Conservation (phyloP, 2,329 filamentous ascomycete genomes). For the Dactylonectria macrodidyma region DNA sequence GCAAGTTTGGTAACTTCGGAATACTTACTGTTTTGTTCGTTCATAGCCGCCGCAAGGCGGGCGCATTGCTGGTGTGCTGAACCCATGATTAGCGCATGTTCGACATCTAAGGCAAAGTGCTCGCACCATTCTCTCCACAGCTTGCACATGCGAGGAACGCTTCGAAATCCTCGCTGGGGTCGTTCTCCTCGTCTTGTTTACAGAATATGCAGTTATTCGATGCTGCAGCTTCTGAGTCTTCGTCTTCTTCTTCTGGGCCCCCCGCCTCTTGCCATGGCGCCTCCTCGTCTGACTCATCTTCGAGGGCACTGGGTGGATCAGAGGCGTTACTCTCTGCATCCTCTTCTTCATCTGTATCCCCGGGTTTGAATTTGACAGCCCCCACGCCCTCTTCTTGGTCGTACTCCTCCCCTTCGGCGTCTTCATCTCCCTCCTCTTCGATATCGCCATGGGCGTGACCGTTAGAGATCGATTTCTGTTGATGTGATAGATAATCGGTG, state of each 20-base stretch:
- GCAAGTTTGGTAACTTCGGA: background rate
- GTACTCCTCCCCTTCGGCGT: slow-evolving; percentile 50
- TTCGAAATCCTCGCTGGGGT: slow-evolving; percentile 86
- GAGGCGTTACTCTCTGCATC: slow-evolving; percentile 58
- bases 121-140: slow-evolving; percentile 88
- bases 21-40: slow-evolving; percentile 51
- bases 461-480: slow-evolving; percentile 40
- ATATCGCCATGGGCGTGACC: slow-evolving; percentile 53
- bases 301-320: slow-evolving; percentile 64
- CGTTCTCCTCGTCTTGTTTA: slow-evolving; percentile 84
- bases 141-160: slow-evolving; percentile 81
- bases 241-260: slow-evolving; percentile 71
- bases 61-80: slow-evolving; percentile 94
- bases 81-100: slow-evolving; percentile 56
- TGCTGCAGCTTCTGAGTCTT: slow-evolving; percentile 68
- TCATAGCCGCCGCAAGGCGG: slow-evolving; percentile 70
- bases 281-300: slow-evolving; percentile 65
- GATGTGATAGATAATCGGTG: slow-evolving; percentile 49
- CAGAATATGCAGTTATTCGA: slow-evolving; percentile 77
- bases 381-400: slow-evolving; percentile 70
- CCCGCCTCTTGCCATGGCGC: slow-evolving; percentile 69
- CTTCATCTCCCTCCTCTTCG: slow-evolving; percentile 52
- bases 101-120: slow-evolving; percentile 33
- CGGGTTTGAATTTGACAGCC: slow-evolving; percentile 70
- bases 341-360: slow-evolving; percentile 63